Base-by-base conservation (phyloP, 2,329 filamentous ascomycete species). In the Clarireedia hainanense region DNA sequence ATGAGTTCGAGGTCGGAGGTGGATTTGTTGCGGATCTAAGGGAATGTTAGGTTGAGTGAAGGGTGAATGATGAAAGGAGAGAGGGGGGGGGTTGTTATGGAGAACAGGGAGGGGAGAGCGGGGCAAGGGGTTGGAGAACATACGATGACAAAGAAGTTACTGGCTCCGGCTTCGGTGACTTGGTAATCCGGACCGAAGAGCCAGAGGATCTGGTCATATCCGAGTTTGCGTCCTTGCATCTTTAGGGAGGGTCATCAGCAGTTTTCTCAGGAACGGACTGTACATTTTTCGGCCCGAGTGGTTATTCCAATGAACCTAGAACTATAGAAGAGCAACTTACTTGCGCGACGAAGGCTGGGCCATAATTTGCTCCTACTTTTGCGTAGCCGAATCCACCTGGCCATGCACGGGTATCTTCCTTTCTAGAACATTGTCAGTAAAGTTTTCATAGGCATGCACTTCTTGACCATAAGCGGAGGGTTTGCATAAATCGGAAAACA, bases 281-380 rank as follows among this genome's bases (percentile, higher is more conserved):
- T 10, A 9, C 27, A 30, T 30, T 30, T 30, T 30, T 30, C 6
- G 27, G 6, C 27, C 27, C 7, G 27, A 10, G 27, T 30, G 27
- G 27, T 9, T 30, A 0, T 30, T 30, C 27, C 2, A 30, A 10
- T 10, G 27, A 9, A 30, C 27, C 10, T 30, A 40, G 20, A n/a
- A 12, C n/a, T 15, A 3, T 3, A 1, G 1, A 23, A 51, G n/a
- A 2, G 17, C 12, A 17, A 47, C 51, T 47, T 53, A 53, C 51
- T 27, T 55, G 47, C 91, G 89, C 6, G 42, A 89, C 77, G 55
- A 96, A 80, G 10, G 83, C 84, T 15, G 91, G 91, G 0, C 91
- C 91, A 71, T 95, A 96, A 76, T 96, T 96, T 58, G 91, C 91
- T 55, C 91, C 91, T 36, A 96, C 82, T 75, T 96, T 96, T 58